phyloP scores from a whole-genome alignment of 352 stramenopile genomes.

The Aphanomyces stellatus region DNA sequence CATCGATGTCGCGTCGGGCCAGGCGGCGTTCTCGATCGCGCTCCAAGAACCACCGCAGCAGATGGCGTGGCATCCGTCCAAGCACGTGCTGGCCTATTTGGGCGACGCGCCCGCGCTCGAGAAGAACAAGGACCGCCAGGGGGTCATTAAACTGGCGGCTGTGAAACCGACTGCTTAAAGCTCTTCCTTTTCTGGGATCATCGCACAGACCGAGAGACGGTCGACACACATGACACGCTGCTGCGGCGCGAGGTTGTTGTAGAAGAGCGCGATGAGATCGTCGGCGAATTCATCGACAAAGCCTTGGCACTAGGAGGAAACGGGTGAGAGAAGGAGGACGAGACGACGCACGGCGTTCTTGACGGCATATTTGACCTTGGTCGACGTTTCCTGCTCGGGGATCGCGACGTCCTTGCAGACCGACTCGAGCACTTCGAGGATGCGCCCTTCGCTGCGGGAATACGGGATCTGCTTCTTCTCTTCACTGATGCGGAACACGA shows the following conservation, averaged over 20 bases:
- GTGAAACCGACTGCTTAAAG: slow-evolving; percentile 44
- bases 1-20: slow-evolving; percentile 49
- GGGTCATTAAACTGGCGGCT: slow-evolving; percentile 79
- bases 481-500: slow-evolving; percentile 81
- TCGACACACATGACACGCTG: slow-evolving; percentile 47
- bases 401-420: slow-evolving; percentile 53
- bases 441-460: slow-evolving; percentile 69
- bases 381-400: slow-evolving; percentile 27
- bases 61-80: slow-evolving; percentile 71
- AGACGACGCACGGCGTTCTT: slow-evolving; percentile 36
- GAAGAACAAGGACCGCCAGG: slow-evolving; percentile 72
- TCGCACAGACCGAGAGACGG: slow-evolving; percentile 37
- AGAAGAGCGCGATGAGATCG: slow-evolving; percentile 65
- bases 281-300: slow-evolving; percentile 76
- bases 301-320: slow-evolving; percentile 41
- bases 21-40: slow-evolving; percentile 45
- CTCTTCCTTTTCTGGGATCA: slow-evolving; percentile 28
- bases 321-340: not conserved
- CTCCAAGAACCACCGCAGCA: slow-evolving; percentile 69
- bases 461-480: slow-evolving; percentile 82
- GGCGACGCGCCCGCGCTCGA: slow-evolving; percentile 68
- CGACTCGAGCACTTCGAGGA: slow-evolving; percentile 74
- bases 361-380: slow-evolving; percentile 53
- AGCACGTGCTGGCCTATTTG: slow-evolving; percentile 76
- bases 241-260: slow-evolving; percentile 63